Percentiles rank a stretch among this genome's conserved stretches.
These are phyloP conservation scores for Dipodascus albidus DNA, from an alignment of 805 yeast species.

Conservation along the genomic window DNA sequence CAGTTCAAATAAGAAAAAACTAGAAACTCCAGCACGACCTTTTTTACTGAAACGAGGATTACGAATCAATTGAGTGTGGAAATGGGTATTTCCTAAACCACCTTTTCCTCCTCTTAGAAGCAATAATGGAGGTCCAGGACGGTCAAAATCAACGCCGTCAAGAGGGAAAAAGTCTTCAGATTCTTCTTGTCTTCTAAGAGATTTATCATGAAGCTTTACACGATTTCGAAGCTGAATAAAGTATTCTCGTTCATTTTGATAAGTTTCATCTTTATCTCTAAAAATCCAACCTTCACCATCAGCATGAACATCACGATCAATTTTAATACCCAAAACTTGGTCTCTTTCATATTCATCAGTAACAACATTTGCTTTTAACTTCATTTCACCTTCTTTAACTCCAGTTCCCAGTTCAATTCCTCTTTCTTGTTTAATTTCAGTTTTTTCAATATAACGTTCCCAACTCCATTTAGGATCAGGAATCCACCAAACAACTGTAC, in stretches of 20 bases:
- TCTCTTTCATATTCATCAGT: conserved; percentile 12
- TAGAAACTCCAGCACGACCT: conserved; percentile 63
- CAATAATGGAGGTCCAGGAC: conserved; percentile 51
- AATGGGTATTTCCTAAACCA: conserved; percentile 95
- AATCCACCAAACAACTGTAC: conserved; percentile 78
- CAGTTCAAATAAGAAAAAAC: conserved; percentile 66
- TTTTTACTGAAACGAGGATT: conserved; percentile 81
- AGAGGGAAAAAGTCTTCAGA: conserved; percentile 62
- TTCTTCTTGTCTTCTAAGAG: conserved; percentile 45
- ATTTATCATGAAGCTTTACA: conserved; percentile 55
- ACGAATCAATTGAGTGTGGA: conserved; percentile 68
- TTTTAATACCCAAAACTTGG: conserved; percentile 14
- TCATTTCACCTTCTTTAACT: conserved; percentile 17
- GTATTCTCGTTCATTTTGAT: conserved; percentile 53
- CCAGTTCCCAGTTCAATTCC: conserved; percentile 1
- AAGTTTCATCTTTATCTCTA: conserved; percentile 64
- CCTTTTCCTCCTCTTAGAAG: conserved; percentile 81
- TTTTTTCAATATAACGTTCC: conserved; percentile 3
- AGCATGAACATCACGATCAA: conserved; percentile 47
- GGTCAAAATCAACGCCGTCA: conserved; percentile 64
- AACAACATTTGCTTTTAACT: conserved; percentile 11
- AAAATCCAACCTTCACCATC: conserved; percentile 87
- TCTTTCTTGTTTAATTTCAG: conserved; percentile 6
- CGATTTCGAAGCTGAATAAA: conserved; percentile 52
- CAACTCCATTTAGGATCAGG: conserved; percentile 44